Conservation (phyloP, 305 asterid genomes). For the Fraxinus greggii region DNA sequence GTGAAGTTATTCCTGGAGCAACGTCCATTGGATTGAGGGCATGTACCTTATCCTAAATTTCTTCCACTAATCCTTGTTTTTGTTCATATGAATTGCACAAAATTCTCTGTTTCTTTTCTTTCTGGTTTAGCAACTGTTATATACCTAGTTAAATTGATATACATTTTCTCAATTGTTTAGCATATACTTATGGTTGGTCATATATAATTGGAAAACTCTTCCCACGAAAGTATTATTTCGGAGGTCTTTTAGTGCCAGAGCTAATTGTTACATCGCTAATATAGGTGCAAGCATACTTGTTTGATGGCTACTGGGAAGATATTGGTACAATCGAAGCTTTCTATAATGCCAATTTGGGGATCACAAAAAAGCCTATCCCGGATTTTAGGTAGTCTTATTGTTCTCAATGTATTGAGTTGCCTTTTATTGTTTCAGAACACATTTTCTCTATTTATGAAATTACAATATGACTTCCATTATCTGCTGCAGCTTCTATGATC, state of each 20-base stretch:
- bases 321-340: constrained; percentile 98
- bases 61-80: background rate
- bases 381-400: constrained; percentile 65
- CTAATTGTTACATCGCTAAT: constrained; percentile 20
- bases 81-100: background rate
- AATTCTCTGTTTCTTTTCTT: background rate
- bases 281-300: constrained; percentile 91
- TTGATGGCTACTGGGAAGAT: constrained; percentile 98
- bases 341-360: constrained; percentile 91
- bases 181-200: background rate
- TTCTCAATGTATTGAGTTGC: background rate
- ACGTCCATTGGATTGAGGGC: constrained; percentile 76
- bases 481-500: constrained; percentile 81
- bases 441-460: background rate
- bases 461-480: constrained; percentile 23
- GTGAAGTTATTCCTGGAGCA: constrained; percentile 95
- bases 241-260: background rate
- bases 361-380: constrained; percentile 90
- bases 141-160: background rate
- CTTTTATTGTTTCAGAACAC: background rate
- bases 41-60: constrained; percentile 27
- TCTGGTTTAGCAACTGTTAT: background rate
- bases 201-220: constrained; percentile 9
- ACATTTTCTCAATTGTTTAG: constrained; percentile 5
- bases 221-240: constrained; percentile 8